Evolutionary conservation across 1,284 basidiomycete species (phyloP).

Genomic region (Apiotrichum gracile): DNA sequence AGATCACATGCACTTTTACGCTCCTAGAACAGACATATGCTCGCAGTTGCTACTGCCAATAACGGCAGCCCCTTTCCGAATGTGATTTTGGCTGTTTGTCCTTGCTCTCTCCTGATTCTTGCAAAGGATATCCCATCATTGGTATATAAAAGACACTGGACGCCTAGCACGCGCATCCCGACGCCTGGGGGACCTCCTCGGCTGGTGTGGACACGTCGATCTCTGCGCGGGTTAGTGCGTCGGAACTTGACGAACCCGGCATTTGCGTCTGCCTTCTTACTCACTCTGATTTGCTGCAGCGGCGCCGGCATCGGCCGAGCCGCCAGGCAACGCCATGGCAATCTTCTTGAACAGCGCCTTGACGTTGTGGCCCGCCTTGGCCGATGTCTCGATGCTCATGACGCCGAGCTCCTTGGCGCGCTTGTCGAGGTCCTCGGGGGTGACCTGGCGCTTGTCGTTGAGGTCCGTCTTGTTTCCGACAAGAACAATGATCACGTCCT

Average conservation of each 20-base stretch:
- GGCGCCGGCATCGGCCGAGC: slow-evolving; percentile 70
- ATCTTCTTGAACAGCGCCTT: slow-evolving; percentile 99
- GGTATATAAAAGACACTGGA: neutral
- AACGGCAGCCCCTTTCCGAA: too few relatives aligned
- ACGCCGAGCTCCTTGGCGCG: slow-evolving; percentile 89
- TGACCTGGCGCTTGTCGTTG: slow-evolving; percentile 66
- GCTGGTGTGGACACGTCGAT: slow-evolving; percentile 45
- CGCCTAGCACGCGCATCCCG: slow-evolving; percentile 42
- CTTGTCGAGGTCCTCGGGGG: slow-evolving; percentile 90
- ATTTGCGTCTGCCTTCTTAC: slow-evolving; percentile 13
- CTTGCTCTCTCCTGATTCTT: neutral
- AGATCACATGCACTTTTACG: neutral
- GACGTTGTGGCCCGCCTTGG: slow-evolving; percentile 98
- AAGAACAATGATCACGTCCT: slow-evolving; percentile 96
- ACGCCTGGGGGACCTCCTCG: slow-evolving; percentile 40
- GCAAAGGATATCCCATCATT: neutral
- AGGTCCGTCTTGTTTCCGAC: slow-evolving; percentile 99
- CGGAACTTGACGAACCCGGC: too few relatives aligned
- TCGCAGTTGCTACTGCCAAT: too few relatives aligned
- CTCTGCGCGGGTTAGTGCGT: slow-evolving; percentile 26
- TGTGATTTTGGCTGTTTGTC: neutral
- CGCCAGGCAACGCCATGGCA: slow-evolving; percentile 93
- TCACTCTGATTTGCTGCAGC: slow-evolving; percentile 51
- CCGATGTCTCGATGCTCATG: slow-evolving; percentile 99
- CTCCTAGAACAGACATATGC: neutral